These are phyloP conservation scores for Brassica cretica DNA, from an alignment of 345 rosid species.

Conservation along the genomic window DNA sequence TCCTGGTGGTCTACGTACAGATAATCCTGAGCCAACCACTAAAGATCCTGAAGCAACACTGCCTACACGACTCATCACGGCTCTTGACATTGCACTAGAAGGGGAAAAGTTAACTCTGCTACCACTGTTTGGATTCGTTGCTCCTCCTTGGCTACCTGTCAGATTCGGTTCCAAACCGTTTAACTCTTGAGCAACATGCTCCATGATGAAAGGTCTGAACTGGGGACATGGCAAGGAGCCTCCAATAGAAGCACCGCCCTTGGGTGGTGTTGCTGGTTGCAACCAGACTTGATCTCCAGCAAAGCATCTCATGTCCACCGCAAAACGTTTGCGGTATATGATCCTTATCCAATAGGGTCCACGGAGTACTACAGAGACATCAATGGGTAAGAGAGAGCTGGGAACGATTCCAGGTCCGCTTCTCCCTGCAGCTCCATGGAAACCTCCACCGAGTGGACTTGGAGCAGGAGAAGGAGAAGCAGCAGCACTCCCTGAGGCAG, in stretches of 20 bases:
- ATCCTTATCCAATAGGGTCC: conserved; percentile 98
- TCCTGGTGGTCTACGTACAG: conserved; percentile 81
- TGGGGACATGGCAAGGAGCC: conserved; percentile 99
- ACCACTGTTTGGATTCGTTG: conserved; percentile 56
- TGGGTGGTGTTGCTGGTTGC: conserved; percentile 99
- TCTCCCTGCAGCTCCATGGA: conserved; percentile 76
- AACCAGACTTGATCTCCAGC: conserved; percentile 99
- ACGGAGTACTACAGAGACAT: conserved; percentile 97
- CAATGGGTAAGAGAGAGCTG: conserved; percentile 93
- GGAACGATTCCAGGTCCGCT: conserved; percentile 98
- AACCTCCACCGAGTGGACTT: conserved; percentile 62
- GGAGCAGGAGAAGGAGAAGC: conserved; percentile 50
- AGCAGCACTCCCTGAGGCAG: conserved; percentile 53
- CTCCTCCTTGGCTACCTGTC: conserved; percentile 66
- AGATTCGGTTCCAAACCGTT: conserved; percentile 86
- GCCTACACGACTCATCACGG: conserved; percentile 71
- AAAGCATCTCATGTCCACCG: conserved; percentile 98
- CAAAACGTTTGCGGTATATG: conserved; percentile 92
- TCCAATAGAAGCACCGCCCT: conserved; percentile 85
- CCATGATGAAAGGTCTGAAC: conserved; percentile 99
- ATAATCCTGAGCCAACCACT: conserved; percentile 62
- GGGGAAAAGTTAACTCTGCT: conserved; percentile 62
- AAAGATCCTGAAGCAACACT: conserved; percentile 65
- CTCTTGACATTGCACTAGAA: conserved; percentile 65
- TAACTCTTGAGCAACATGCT: conserved; percentile 97